Conservation (phyloP, 2,329 filamentous ascomycete species). For the Penicillium sp. region DNA sequence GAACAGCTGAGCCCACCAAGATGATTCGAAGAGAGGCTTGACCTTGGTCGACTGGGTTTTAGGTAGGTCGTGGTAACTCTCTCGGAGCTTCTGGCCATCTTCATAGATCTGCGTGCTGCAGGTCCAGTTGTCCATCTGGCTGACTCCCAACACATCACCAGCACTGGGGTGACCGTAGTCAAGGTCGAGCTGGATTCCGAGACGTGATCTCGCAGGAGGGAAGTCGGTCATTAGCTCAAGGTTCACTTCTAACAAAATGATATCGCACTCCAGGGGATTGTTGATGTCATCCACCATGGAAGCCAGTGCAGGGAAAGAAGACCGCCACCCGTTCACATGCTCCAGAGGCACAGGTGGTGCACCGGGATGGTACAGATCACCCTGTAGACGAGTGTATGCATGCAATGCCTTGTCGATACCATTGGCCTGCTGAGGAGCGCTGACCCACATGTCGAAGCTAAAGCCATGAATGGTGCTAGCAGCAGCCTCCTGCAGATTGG, state of each 20-base stretch:
- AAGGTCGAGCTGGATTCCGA: slow-evolving; percentile 46
- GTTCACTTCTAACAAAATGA: slow-evolving; percentile 47
- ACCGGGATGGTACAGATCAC: slow-evolving; percentile 36
- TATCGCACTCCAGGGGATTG: slow-evolving; percentile 40
- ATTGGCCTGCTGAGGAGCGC: slow-evolving; percentile 37
- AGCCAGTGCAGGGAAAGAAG: slow-evolving; percentile 43
- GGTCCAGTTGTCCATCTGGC: slow-evolving; percentile 44
- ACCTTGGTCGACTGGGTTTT: slow-evolving; percentile 42
- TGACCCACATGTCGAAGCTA: slow-evolving; percentile 50
- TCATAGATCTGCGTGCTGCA: slow-evolving; percentile 47
- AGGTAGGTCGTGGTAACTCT: slow-evolving; percentile 36
- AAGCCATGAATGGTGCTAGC: slow-evolving; percentile 37
- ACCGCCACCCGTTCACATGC: slow-evolving; percentile 42
- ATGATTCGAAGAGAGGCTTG: slow-evolving; percentile 45
- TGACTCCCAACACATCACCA: slow-evolving; percentile 34
- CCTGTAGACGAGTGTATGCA: slow-evolving; percentile 46
- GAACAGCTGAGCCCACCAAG: slow-evolving; percentile 48
- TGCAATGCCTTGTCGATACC: slow-evolving; percentile 44
- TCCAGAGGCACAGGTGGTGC: slow-evolving; percentile 42
- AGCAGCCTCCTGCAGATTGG: slow-evolving; percentile 34
- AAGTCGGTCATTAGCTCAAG: slow-evolving; percentile 47
- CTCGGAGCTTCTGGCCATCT: slow-evolving; percentile 33
- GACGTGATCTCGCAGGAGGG: slow-evolving; percentile 41
- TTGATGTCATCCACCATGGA: slow-evolving; percentile 36
- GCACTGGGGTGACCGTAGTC: slow-evolving; percentile 40